Percentiles rank a stretch among this genome's conserved stretches.
phyloP scores from a whole-genome alignment of 2,329 filamentous ascomycete species.

The Talaromyces albobiverticillius region DNA sequence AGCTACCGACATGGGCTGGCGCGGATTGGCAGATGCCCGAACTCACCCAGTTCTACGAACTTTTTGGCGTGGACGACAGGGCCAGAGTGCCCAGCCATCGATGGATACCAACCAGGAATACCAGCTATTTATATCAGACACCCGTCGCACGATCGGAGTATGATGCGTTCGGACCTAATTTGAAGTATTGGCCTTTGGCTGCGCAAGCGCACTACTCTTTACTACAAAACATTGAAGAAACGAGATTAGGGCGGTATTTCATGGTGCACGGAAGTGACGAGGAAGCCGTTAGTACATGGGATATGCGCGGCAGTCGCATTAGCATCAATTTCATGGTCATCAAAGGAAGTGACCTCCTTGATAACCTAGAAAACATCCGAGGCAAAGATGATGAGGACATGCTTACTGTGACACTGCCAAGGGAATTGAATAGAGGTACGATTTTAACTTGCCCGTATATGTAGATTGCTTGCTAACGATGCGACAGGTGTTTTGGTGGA shows the following conservation, averaged over 20 bases:
- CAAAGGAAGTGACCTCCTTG: conserved; percentile 10
- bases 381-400: conserved; percentile 12
- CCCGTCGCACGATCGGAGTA: conserved; percentile 14
- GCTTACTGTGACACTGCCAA: conserved; percentile 12
- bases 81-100: conserved; percentile 12
- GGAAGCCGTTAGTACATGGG: conserved; percentile 15
- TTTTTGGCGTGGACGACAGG: conserved; percentile 14
- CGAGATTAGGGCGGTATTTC: conserved; percentile 13
- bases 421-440: conserved; percentile 12
- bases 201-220: conserved; percentile 15
- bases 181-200: conserved; percentile 13
- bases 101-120: conserved; percentile 13
- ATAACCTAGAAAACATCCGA: conserved; percentile 7
- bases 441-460: background rate
- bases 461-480: background rate
- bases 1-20: conserved; percentile 12
- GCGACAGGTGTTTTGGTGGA: conserved; percentile 11
- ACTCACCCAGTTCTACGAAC: conserved; percentile 11
- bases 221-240: conserved; percentile 14
- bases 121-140: conserved; percentile 12
- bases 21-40: conserved; percentile 15
- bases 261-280: conserved; percentile 16
- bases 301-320: conserved; percentile 15
- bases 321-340: conserved; percentile 16
- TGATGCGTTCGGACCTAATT: conserved; percentile 14